Base-by-base conservation (phyloP, 768 basidiomycete genomes). In the Crassisporium funariophilum region DNA sequence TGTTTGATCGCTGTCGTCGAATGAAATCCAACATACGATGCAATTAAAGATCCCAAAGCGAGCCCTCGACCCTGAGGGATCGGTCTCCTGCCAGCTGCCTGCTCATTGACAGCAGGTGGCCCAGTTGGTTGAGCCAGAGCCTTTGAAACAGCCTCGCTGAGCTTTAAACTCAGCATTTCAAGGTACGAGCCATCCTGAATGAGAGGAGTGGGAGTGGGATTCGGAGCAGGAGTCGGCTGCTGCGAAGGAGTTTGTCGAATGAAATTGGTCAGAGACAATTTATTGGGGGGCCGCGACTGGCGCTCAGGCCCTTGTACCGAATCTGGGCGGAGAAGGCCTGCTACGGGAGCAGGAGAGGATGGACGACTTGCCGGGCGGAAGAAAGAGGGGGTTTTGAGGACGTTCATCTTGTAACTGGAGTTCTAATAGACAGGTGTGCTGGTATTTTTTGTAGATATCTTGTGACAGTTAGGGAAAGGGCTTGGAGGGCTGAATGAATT, bases 171-270 rank as follows among this genome's bases (percentile, higher is more conserved):
- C 35, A 91, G 78, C 47, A 82, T 79, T 61, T 90, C 85, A 43
- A 91, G 73, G 66, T 90, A 91, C 10, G 87, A 87, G 46, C 85
- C 86, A 63, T 91, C 88, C 54, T 88, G 88, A 22, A 84, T 67
- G 23, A 84, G 76, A 6, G 79, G 71, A 3, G 73, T 61, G 4
- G 74, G 70, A 10, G 73, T 61, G 4, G 74, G 70, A 10, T 68
- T 54, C 3, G 72, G 59, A 37, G 56, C 58, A 3, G 71, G 59
- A 12, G 66, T 52, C 4, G 69, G 55, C 13, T 69, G 49, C 8
- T 68, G 55, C 11, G 82, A 72, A 11, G 80, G 75, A 2, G 84
- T 72, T 8, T 79, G 71, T 24, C 79, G 78, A 51, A 79, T 74
- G 62, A 87, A 83, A 54, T 66, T 77, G 52, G 75, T 75, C 54